Base-by-base conservation (phyloP, 2,329 filamentous ascomycete species). In the Colletotrichum truncatum region DNA sequence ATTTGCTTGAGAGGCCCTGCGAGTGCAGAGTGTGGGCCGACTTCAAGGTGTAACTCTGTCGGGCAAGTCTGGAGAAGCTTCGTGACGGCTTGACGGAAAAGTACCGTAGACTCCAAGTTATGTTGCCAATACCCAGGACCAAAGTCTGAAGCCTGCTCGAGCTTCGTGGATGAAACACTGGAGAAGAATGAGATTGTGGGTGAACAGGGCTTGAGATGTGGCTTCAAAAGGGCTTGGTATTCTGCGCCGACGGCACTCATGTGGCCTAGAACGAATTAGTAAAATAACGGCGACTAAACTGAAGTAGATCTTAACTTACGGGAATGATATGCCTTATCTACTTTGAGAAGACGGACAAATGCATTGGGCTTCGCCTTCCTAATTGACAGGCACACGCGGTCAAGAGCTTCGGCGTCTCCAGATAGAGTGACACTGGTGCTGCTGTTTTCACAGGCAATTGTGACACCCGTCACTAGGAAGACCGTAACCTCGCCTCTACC, bases 391-490 rank as follows among this genome's bases (percentile, higher is more conserved):
- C 78, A 66, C 2, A 72, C 70, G 1, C 61, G 38, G 1, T 71
- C 60, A 2, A 79, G 39, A 10, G 61, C 68, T 4, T 63, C 58
- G 6, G 26, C 6, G 11, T 70, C 62, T 6, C 73, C 73, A 3
- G 66, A 69, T 3, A 78, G 60, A 1, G 75, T 78, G 7, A 72
- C 67, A 45, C 72, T 77, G 38, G 62, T 64, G 16, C 70, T 60
- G 32, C 61, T 64, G 25, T 64, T 64, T 26, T 68, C 68, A 54
- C 68, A 69, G 4, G 59, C 68, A 12, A 69, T 25, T 6, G 38
- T 39, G 1, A 69, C 65, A 0, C 58, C 65, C 3, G 41, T 3
- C 4, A 39, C 38, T 1, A 68, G 8, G 23, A 59, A 67, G 2
- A 25, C 25, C 2, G 28, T 25, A 1, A 59, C 54, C 16, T 63